Percentiles rank a stretch among this genome's conserved stretches.
These are phyloP conservation scores for Anisogramma anomala DNA, from an alignment of 2,329 filamentous ascomycete species.

Conservation along the genomic window DNA sequence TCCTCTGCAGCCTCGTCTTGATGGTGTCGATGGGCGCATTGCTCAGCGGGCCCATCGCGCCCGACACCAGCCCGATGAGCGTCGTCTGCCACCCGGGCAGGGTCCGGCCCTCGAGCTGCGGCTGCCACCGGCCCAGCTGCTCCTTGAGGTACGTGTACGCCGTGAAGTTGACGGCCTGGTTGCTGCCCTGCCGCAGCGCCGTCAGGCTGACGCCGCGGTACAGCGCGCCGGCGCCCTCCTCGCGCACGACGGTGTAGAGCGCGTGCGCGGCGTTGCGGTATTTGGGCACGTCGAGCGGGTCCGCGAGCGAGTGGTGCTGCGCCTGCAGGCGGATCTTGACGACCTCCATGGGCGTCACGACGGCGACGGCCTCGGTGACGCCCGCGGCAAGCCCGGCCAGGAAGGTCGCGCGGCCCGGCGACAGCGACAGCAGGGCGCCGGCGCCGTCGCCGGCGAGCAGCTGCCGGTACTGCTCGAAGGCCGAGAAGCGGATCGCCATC, in stretches of 20 bases:
- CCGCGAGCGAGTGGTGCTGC: constrained; percentile 95
- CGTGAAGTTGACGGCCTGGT: constrained; percentile 98
- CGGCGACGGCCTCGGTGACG: constrained; percentile 89
- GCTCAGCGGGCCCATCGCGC: constrained; percentile 89
- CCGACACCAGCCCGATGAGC: constrained; percentile 77
- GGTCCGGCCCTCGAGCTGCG: constrained; percentile 49
- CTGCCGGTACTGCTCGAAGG: constrained; percentile 92
- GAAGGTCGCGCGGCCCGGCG: constrained; percentile 59
- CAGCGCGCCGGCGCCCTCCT: constrained; percentile 78
- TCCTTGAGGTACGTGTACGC: constrained; percentile 92
- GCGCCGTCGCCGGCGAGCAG: constrained; percentile 57
- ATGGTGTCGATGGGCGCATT: constrained; percentile 99
- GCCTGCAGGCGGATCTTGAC: constrained; percentile 97
- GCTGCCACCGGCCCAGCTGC: constrained; percentile 59
- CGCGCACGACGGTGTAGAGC: constrained; percentile 76
- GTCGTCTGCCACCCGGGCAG: constrained; percentile 86
- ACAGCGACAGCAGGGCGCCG: constrained; percentile 56
- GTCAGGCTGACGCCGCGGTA: constrained; percentile 93
- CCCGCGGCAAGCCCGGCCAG: constrained; percentile 74
- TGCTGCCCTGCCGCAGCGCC: constrained; percentile 85
- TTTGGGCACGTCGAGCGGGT: constrained; percentile 90
- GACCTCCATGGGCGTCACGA: constrained; percentile 98
- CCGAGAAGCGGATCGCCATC: constrained; percentile 98
- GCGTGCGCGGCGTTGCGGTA: constrained; percentile 86
- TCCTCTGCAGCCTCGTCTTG: constrained; percentile 92